Conservation (phyloP, 495 filamentous ascomycete species). For the Penicillium soppii region DNA sequence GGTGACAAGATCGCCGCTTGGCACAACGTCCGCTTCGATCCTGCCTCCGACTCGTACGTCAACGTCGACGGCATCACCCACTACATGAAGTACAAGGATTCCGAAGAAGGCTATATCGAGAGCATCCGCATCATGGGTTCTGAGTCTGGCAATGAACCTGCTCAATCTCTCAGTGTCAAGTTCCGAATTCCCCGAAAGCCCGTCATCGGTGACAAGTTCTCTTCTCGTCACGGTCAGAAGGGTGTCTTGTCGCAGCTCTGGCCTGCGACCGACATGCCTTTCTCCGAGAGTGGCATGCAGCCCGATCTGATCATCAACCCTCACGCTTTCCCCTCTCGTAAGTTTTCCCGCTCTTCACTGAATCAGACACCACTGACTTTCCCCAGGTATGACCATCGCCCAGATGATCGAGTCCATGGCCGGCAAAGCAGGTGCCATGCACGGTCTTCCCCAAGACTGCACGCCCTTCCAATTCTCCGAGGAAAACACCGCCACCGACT, state of each 20-base stretch:
- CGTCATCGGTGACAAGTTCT: constrained; percentile 76
- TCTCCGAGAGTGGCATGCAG: constrained; percentile 94
- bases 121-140: constrained; percentile 87
- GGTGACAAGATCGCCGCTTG: constrained; percentile 85
- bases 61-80: constrained; percentile 80
- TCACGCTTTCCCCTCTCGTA: constrained; percentile 97
- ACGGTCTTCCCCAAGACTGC: constrained; percentile 90
- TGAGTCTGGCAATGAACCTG: constrained; percentile 76
- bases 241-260: constrained; percentile 93
- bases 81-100: constrained; percentile 87
- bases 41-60: constrained; percentile 53
- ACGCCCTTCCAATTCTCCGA: constrained; percentile 95
- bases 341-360: constrained; percentile 13
- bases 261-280: constrained; percentile 93
- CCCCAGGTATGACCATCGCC: constrained; percentile 85
- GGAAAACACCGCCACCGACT: constrained; percentile 86
- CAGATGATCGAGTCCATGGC: constrained; percentile 99
- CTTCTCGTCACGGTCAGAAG: constrained; percentile 58
- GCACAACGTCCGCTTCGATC: constrained; percentile 81
- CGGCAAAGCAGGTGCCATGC: constrained; percentile 89
- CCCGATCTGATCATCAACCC: constrained; percentile 99
- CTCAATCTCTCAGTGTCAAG: constrained; percentile 85
- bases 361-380: constrained; percentile 9
- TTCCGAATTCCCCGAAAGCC: constrained; percentile 86
- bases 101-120: constrained; percentile 83